These are phyloP conservation scores for Thuidium tamariscinum DNA, from an alignment of 225 moss, liverwort and hornwort species.

Conservation along the genomic window DNA sequence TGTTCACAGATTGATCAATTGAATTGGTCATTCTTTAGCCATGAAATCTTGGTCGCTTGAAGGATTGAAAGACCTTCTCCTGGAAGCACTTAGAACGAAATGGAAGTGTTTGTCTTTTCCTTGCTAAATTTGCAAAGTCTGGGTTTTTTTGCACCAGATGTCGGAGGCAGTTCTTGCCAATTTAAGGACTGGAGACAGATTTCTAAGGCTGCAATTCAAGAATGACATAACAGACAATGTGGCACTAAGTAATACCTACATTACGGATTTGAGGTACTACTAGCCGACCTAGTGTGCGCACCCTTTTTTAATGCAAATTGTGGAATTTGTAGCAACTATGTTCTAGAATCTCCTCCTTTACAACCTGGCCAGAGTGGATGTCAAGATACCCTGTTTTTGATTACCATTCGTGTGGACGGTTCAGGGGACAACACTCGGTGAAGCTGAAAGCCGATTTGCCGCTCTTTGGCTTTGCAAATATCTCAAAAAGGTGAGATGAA, in stretches of 20 bases:
- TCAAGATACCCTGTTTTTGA: background rate
- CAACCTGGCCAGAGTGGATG: background rate
- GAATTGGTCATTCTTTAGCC: background rate
- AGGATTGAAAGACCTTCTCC: background rate
- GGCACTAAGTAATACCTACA: constrained; percentile 35
- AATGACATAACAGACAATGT: constrained; percentile 15
- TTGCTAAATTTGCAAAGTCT: background rate
- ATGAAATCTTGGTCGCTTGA: background rate
- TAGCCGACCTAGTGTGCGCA: background rate
- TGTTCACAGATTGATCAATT: background rate
- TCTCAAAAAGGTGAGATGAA: constrained; percentile 56
- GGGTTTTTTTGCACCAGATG: constrained; percentile 23
- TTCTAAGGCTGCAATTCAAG: constrained; percentile 45
- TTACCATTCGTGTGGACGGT: background rate
- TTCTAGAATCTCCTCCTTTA: background rate
- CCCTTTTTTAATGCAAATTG: background rate
- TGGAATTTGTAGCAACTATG: background rate
- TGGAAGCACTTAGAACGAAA: background rate
- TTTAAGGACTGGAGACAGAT: constrained; percentile 54
- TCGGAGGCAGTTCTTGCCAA: constrained; percentile 58
- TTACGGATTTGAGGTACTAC: constrained; percentile 62
- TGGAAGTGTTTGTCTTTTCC: background rate
- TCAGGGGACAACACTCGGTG: constrained; percentile 53
- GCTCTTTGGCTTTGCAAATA: constrained; percentile 33
- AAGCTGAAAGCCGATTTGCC: constrained; percentile 47